These are phyloP conservation scores for Poronia punctata DNA, from an alignment of 495 filamentous ascomycete genomes.

Conservation along the genomic window DNA sequence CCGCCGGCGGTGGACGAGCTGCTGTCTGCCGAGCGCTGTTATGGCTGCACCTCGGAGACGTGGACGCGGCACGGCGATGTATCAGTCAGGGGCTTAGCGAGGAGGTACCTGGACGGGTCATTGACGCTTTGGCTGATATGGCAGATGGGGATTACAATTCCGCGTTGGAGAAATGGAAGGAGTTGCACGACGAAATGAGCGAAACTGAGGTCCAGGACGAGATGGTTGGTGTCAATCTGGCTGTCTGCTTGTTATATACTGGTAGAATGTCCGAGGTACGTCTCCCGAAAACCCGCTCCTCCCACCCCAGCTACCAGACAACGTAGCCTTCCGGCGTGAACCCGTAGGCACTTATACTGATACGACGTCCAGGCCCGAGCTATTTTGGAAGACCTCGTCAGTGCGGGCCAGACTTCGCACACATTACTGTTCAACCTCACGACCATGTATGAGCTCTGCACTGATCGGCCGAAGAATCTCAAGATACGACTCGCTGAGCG, in stretches of 20 bases:
- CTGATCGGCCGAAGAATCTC: slow-evolving; percentile 59
- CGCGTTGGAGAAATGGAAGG: slow-evolving; percentile 58
- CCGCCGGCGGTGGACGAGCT: slow-evolving; percentile 22
- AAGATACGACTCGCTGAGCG: slow-evolving; percentile 66
- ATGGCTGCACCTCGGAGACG: slow-evolving; percentile 68
- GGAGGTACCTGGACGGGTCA: slow-evolving; percentile 28
- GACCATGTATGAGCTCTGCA: slow-evolving; percentile 88
- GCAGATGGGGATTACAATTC: slow-evolving; percentile 65
- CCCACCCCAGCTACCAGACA: too few species aligned
- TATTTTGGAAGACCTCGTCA: slow-evolving; percentile 57
- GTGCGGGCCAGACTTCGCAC: slow-evolving; percentile 55
- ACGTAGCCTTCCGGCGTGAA: too few species aligned
- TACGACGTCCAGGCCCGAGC: slow-evolving; percentile 43
- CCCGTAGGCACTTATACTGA: slow-evolving; percentile 10
- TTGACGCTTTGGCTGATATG: slow-evolving; percentile 65
- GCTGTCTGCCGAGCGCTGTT: slow-evolving; percentile 53
- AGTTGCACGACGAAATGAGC: slow-evolving; percentile 36
- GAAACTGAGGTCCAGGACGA: slow-evolving; percentile 34
- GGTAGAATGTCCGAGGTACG: slow-evolving; percentile 67
- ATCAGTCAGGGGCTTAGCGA: slow-evolving; percentile 26
- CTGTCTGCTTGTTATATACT: slow-evolving; percentile 74
- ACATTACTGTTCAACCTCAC: slow-evolving; percentile 81
- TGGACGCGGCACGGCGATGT: slow-evolving; percentile 54
- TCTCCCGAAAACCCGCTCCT: too few species aligned
- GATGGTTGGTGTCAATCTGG: slow-evolving; percentile 70